Percentiles rank a stretch among this genome's conserved stretches.
Conservation (phyloP, 2,329 filamentous ascomycete genomes). For the Macrophomina tecta region DNA sequence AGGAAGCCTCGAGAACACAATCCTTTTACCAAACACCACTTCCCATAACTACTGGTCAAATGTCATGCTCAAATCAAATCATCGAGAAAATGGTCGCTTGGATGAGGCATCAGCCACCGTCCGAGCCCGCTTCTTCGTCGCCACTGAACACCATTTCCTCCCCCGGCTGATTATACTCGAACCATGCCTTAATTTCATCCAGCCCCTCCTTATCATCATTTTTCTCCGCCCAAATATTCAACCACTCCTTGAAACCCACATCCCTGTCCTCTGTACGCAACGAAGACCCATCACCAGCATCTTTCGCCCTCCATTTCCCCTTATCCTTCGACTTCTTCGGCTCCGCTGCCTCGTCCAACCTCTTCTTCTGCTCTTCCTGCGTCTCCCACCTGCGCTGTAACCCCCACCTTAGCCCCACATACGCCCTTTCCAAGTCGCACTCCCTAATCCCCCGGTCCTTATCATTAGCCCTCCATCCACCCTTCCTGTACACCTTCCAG, state of each 20-base stretch:
- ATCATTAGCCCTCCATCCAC: not conserved
- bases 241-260: not conserved
- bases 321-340: not conserved
- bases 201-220: not conserved
- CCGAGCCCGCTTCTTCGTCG: not conserved
- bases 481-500: constrained; percentile 16
- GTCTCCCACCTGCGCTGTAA: constrained; percentile 3
- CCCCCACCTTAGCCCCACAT: constrained; percentile 13
- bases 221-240: constrained; percentile 5
- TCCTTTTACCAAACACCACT: too few species aligned
- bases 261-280: not conserved
- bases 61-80: too few species aligned
- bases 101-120: too few species aligned
- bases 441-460: constrained; percentile 14
- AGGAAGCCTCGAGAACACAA: too few species aligned
- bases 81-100: too few species aligned
- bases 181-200: not conserved
- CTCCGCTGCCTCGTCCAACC: not conserved
- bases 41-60: too few species aligned
- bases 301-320: not conserved
- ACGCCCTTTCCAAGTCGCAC: not conserved
- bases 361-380: not conserved
- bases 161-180: not conserved
- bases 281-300: not conserved
- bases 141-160: not conserved